These are phyloP conservation scores for Globisporangium orthogonon DNA, from an alignment of 352 stramenopile genomes.

Conservation along the genomic window DNA sequence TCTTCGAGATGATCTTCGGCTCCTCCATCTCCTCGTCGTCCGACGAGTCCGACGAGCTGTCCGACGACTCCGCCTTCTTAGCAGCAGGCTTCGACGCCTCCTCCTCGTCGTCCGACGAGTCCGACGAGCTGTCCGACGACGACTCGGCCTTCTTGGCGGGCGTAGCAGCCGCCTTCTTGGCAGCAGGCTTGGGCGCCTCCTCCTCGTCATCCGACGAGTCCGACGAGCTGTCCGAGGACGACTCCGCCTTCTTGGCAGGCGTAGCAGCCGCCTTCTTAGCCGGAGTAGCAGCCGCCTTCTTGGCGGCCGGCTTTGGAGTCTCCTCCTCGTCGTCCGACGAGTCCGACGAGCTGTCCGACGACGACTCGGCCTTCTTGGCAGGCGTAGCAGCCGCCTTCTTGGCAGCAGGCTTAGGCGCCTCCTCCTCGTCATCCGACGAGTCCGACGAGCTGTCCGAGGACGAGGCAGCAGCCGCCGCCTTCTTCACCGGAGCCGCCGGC, in stretches of 20 bases:
- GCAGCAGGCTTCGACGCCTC: constrained; percentile 25
- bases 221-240: not conserved
- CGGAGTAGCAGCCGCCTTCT: constrained; percentile 23
- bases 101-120: constrained; percentile 45
- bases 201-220: constrained; percentile 48
- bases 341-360: constrained; percentile 8
- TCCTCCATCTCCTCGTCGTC: constrained; percentile 45
- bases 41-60: constrained; percentile 20
- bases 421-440: constrained; percentile 47
- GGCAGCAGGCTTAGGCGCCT: constrained; percentile 23
- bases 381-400: constrained; percentile 20
- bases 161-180: constrained; percentile 21
- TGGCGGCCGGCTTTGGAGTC: constrained; percentile 18
- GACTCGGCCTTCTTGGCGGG: constrained; percentile 27
- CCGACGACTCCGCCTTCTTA: constrained; percentile 30
- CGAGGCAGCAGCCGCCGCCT: constrained; percentile 13
- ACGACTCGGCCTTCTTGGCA: constrained; percentile 26
- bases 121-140: constrained; percentile 4
- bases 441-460: constrained; percentile 4
- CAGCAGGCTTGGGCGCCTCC: constrained; percentile 23
- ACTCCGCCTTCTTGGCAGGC: constrained; percentile 35
- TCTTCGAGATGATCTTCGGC: constrained; percentile 65
- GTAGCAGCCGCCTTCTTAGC: constrained; percentile 47
- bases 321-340: constrained; percentile 54
- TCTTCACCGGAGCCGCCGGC: constrained; percentile 18